A percentile compares a stretch with the other conserved stretches of the same genome.
These are phyloP conservation scores for Ophiocordyceps sinensis DNA, from an alignment of 2,329 filamentous ascomycete genomes.

Conservation along the genomic window DNA sequence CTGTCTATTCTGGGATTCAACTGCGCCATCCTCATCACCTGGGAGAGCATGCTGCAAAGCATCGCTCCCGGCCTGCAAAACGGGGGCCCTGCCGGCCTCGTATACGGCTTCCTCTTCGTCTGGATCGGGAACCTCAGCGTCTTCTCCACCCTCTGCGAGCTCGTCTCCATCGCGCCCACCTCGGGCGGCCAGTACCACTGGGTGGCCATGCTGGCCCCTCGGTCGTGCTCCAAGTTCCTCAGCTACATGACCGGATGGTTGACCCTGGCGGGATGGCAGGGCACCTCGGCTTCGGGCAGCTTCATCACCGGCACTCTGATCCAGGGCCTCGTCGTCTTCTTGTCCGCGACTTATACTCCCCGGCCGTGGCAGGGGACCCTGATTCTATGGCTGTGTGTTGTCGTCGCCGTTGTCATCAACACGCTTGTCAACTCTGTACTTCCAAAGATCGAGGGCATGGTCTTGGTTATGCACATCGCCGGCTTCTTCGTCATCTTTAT, in stretches of 20 bases:
- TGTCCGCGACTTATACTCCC: slow-evolving; percentile 4
- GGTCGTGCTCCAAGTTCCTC: slow-evolving; percentile 32
- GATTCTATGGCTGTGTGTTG: slow-evolving; percentile 30
- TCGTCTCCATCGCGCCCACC: slow-evolving; percentile 32
- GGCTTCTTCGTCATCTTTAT: slow-evolving; percentile 19
- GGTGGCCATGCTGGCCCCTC: slow-evolving; percentile 37
- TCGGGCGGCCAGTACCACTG: slow-evolving; percentile 46
- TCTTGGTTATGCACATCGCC: slow-evolving; percentile 32
- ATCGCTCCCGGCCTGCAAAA: slow-evolving; percentile 22
- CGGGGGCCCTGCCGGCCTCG: slow-evolving; percentile 36
- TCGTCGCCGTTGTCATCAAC: slow-evolving; percentile 34
- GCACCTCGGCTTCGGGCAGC: slow-evolving; percentile 16
- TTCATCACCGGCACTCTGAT: slow-evolving; percentile 33
- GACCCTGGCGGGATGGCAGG: slow-evolving; percentile 32
- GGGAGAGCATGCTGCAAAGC: slow-evolving; percentile 25
- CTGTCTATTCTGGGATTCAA: slow-evolving; percentile 36
- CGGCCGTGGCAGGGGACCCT: slow-evolving; percentile 33
- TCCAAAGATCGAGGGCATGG: slow-evolving; percentile 33
- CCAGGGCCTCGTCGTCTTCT: slow-evolving; percentile 26
- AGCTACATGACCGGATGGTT: slow-evolving; percentile 38
- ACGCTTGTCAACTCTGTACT: slow-evolving; percentile 28
- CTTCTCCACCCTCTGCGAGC: slow-evolving; percentile 23
- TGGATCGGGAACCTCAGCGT: slow-evolving; percentile 31
- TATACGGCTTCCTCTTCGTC: slow-evolving; percentile 35
- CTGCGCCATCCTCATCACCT: slow-evolving; percentile 37